phyloP scores from a whole-genome alignment of 345 rosid species.

The Trapa bicornis region DNA sequence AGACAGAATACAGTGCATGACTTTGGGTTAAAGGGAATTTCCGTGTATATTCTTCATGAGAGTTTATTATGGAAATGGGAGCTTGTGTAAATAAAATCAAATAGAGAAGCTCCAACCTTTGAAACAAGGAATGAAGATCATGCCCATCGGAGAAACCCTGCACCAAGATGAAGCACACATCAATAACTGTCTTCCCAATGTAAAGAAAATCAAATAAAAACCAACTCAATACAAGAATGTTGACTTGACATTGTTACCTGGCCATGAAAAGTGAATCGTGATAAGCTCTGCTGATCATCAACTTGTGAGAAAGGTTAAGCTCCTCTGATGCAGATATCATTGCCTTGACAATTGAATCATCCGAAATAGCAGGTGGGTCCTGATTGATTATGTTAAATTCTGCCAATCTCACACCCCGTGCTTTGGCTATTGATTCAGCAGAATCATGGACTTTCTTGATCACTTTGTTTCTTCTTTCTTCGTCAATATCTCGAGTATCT shows the following conservation, averaged over 20 bases:
- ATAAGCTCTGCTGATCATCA: conserved; percentile 94
- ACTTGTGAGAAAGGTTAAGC: conserved; percentile 56
- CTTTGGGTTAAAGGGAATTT: too few species aligned
- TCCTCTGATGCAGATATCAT: conserved; percentile 57
- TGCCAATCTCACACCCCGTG: conserved; percentile 47
- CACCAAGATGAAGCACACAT: conserved; percentile 10
- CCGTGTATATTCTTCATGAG: too few species aligned
- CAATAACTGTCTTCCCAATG: conserved; percentile 1
- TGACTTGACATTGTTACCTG: conserved; percentile 36
- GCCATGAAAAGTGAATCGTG: conserved; percentile 96
- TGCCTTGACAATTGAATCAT: conserved; percentile 47
- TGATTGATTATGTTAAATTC: conserved; percentile 85
- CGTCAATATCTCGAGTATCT: conserved; percentile 90
- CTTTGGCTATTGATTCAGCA: conserved; percentile 47
- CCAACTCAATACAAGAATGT: neutral
- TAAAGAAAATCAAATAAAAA: neutral
- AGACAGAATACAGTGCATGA: too few species aligned
- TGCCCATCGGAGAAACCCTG: conserved; percentile 96
- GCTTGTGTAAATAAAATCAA: neutral
- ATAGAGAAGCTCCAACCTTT: conserved; percentile 45
- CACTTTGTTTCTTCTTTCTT: conserved; percentile 58
- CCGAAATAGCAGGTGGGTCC: conserved; percentile 86
- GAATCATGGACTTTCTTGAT: conserved; percentile 68
- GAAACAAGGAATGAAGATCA: conserved; percentile 93
- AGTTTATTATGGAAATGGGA: too few species aligned